Evolutionary conservation across 129 eudicot species (phyloP), one percentile per base, ranked within the genome.

Genomic region (Mikania micrantha): DNA sequence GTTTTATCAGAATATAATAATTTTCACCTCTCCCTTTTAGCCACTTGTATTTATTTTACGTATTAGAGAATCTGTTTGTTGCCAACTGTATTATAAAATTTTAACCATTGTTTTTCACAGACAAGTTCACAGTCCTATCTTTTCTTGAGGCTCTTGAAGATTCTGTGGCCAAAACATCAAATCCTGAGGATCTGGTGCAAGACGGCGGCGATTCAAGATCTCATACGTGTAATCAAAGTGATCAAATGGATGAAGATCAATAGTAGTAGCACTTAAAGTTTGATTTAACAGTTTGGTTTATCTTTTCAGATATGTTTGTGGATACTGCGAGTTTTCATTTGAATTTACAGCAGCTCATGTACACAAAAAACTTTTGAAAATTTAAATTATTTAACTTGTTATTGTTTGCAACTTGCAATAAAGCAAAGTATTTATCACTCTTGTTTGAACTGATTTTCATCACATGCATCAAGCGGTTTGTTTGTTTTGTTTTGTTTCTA

Each of bases 71-170:
- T 28, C 16, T n/a, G 41, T 39, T 40, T 21, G 15, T 22, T 53
- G 25, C 29, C 6, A 13, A 22, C 32, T 31, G 19, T 4, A 8
- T 7, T 21, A 13, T 69, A 10, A 21, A 21, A 32, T 20, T 10
- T 0, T 3, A 13, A 45, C 32, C 5, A 17, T 35, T 16, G 64
- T 11, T 12, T 9, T 56, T 60, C 70, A 74, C 99, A 94, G 99
- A 85, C 69, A 94, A 83, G 64, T 90, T 94, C 69, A 94, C 95
- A 0, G 99, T 94, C 31, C 81, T 87, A 53, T 94, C 99, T 19
- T 94, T 94, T 79, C 92, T 94, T 4, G 99, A 94, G 85, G 99
- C 99, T 12, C 97, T 94, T 40, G 99, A 94, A 83, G 99, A 94
- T 67, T 94, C 99, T 32, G 90, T 89, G 67, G 47, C 77, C 19